Evolutionary conservation across 352 stramenopile species (phyloP).

Genomic region (Globisporangium nodosum): DNA sequence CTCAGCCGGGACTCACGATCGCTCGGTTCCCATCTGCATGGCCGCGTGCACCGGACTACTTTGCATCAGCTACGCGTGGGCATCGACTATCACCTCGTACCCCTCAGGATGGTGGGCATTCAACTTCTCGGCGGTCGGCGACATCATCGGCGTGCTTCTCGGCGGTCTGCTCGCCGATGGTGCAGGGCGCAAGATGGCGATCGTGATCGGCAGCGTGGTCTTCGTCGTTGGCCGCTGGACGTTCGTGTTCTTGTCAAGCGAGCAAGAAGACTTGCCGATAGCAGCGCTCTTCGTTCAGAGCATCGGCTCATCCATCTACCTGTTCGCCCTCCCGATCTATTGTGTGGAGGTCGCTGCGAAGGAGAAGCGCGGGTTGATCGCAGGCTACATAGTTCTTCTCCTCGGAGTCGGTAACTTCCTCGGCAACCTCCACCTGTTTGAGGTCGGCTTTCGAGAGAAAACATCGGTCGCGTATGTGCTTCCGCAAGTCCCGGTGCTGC

Average conservation of each 20-base stretch:
- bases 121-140: conserved; percentile 2
- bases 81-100: background rate
- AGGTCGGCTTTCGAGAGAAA: background rate
- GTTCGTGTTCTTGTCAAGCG: background rate
- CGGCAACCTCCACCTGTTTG: background rate
- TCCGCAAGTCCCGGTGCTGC: background rate
- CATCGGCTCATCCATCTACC: conserved; percentile 7
- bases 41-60: conserved; percentile 3
- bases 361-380: conserved; percentile 7
- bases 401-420: background rate
- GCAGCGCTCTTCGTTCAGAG: conserved; percentile 5
- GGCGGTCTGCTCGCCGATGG: conserved; percentile 4
- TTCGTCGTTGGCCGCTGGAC: conserved; percentile 8
- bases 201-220: conserved; percentile 1
- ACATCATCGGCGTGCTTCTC: conserved; percentile 2
- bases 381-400: conserved; percentile 2
- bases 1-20: conserved; percentile 2
- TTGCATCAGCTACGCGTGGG: conserved; percentile 2
- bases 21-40: conserved; percentile 2
- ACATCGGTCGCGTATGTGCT: background rate
- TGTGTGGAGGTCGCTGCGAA: conserved; percentile 10
- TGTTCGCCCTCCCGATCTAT: conserved; percentile 7
- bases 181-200: conserved; percentile 4
- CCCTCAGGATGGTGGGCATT: background rate
- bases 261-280: too few relatives aligned